Evolutionary conservation across 192 early-diverging fungal species (phyloP), one percentile per base, ranked within the genome.

Genomic region (Ramicandelaber brevisporus): DNA sequence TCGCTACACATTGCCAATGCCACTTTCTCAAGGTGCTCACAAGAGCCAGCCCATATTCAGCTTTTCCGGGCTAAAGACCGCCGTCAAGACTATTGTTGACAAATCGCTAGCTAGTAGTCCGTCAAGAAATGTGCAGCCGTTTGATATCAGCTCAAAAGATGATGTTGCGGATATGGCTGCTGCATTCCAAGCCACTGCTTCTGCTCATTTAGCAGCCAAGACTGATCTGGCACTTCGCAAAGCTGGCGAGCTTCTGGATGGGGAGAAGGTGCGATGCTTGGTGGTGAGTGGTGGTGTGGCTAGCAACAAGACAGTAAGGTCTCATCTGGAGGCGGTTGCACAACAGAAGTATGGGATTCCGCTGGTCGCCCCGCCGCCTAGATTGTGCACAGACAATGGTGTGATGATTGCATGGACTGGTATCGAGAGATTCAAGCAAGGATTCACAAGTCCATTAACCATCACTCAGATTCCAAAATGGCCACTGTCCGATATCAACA

Each of bases 331-430:
- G 27, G 19, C n/a, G 5, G 30, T 62, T 18, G 68, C 65, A 3
- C 17, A 5, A 13, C 38, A 12, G 1, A 14, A 17, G n/a, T 41
- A 57, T 22, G 23, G 42, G 20, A 23, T 75, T 10, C 52, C 41
- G 33, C 49, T 76, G n/a, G 55, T 68, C 17, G 74, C 65, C 28
- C 77, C 77, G 19, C 71, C 73, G n/a, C 72, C 77, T 7, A 44
- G 61, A 4, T 44, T 75, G 30, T 81, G 77, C 38, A 70, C 77
- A 3, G 77, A 81, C 42, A 81, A 81, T 46, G 77, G 69, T 19
- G 73, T 69, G 15, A 81, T 81, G 77, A 63, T 81, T 47, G 77
- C 77, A 2, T 81, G 77, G 77, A 55, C 73, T 4, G 77, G 77
- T n/a, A 14, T 77, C 5, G 77, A 81, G 44, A 50, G 77, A 11